phyloP scores from a whole-genome alignment of 495 filamentous ascomycete genomes.

The Terfezia boudieri region DNA sequence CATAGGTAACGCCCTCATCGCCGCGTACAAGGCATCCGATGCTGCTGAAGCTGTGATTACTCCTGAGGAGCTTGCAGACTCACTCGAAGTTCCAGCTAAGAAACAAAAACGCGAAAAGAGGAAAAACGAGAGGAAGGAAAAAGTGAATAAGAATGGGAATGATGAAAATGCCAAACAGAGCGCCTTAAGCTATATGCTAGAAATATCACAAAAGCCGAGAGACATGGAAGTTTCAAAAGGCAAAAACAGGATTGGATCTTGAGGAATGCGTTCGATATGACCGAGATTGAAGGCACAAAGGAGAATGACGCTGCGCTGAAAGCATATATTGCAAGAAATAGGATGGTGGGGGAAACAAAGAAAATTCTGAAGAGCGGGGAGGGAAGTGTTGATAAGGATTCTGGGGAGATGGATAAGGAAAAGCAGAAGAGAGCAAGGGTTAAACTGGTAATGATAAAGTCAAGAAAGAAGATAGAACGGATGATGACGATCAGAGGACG shows the following conservation, averaged over 20 bases:
- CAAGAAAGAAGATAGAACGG: constrained; percentile 2
- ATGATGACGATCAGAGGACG: neutral
- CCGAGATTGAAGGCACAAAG: neutral
- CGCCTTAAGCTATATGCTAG: constrained; percentile 7
- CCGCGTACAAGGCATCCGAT: neutral
- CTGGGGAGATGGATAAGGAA: constrained; percentile 3
- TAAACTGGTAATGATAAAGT: constrained; percentile 11
- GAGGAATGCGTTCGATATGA: constrained; percentile 8
- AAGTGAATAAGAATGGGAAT: neutral
- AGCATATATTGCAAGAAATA: constrained; percentile 12
- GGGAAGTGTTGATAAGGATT: constrained; percentile 7
- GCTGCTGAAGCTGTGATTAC: neutral
- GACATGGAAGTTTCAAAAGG: constrained; percentile 16
- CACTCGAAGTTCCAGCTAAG: neutral
- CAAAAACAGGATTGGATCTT: constrained; percentile 20
- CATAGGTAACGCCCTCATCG: neutral
- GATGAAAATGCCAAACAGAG: constrained; percentile 1
- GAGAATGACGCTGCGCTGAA: constrained; percentile 5
- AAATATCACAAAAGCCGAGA: constrained; percentile 7
- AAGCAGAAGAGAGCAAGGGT: constrained; percentile 9
- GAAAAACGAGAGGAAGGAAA: neutral
- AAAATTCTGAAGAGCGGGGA: constrained; percentile 7
- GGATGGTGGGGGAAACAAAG: constrained; percentile 12
- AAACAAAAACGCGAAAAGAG: constrained; percentile 1
- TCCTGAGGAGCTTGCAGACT: neutral